These are phyloP conservation scores for Wickerhamomyces rabaulensis DNA, from an alignment of 805 yeast genomes.

Conservation along the genomic window DNA sequence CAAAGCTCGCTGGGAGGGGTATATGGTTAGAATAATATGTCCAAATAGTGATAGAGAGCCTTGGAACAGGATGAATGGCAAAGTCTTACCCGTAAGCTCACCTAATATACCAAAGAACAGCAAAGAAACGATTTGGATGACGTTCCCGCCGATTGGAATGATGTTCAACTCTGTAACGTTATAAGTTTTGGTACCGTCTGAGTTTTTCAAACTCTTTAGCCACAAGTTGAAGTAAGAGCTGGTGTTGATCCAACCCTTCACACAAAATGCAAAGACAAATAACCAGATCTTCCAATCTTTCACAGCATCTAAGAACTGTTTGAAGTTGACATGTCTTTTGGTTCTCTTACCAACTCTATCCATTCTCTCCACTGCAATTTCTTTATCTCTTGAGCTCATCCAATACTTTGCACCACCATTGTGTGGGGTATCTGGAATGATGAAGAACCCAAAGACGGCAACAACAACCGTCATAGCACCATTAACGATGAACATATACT, in stretches of 20 bases:
- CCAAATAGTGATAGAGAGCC: too few relatives aligned
- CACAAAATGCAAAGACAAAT: slow-evolving; percentile 9
- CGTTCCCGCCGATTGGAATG: slow-evolving; percentile 17
- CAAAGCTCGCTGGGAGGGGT: slow-evolving; percentile 3
- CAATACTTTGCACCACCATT: slow-evolving; percentile 24
- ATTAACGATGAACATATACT: slow-evolving; percentile 13
- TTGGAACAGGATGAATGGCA: too few relatives aligned
- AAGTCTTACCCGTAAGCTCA: slow-evolving; percentile 1
- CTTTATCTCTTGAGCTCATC: slow-evolving; percentile 26
- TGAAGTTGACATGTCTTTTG: slow-evolving; percentile 4
- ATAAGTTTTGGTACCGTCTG: slow-evolving; percentile 8
- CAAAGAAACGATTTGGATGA: slow-evolving; percentile 8
- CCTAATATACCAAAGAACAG: slow-evolving; percentile 5
- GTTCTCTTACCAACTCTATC: slow-evolving; percentile 9
- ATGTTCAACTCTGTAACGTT: slow-evolving; percentile 9
- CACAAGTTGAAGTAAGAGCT: slow-evolving; percentile 11
- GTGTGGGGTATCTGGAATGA: slow-evolving; percentile 34
- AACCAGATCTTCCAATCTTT: slow-evolving; percentile 8
- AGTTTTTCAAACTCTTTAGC: slow-evolving; percentile 10
- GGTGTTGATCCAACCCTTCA: slow-evolving; percentile 4
- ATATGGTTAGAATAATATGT: slow-evolving; percentile 6
- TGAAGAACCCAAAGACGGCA: slow-evolving; percentile 31
- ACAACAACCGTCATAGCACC: slow-evolving; percentile 13
- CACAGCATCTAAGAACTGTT: neutral
- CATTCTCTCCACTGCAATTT: slow-evolving; percentile 22